Evolutionary conservation across 2,329 filamentous ascomycete species (phyloP).

Genomic region (Sclerotinia subarctica): DNA sequence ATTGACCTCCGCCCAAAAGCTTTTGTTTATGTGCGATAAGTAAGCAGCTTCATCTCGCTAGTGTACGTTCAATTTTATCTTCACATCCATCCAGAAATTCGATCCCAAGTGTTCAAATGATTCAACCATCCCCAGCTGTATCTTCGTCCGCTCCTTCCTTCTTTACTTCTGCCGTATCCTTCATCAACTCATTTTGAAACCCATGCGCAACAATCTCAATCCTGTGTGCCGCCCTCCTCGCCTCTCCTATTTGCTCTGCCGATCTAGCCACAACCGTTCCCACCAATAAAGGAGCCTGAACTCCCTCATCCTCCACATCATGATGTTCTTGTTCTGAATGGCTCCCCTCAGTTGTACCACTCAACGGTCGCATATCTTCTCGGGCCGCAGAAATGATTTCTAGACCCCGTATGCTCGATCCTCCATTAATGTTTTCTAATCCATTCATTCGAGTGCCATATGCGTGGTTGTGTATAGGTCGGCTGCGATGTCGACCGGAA

Average conservation of each 20-base stretch:
- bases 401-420: background rate
- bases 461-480: background rate
- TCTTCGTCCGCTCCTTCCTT: background rate
- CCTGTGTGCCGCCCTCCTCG: constrained; percentile 50
- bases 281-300: constrained; percentile 48
- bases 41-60: constrained; percentile 5
- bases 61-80: background rate
- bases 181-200: constrained; percentile 53
- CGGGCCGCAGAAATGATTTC: constrained; percentile 24
- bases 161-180: background rate
- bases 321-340: constrained; percentile 17
- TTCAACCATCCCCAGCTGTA: constrained; percentile 11
- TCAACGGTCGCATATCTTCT: constrained; percentile 32
- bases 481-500: background rate
- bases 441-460: background rate
- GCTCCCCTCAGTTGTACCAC: constrained; percentile 24
- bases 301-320: constrained; percentile 21
- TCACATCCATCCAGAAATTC: background rate
- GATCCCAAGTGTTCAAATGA: background rate
- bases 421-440: background rate
- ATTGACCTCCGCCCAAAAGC: constrained; percentile 1
- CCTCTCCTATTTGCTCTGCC: constrained; percentile 49
- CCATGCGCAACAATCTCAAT: constrained; percentile 54
- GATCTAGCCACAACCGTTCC: constrained; percentile 52
- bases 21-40: constrained; percentile 1